Evolutionary conservation across 2,329 filamentous ascomycete species (phyloP), one percentile per base, ranked within the genome.

Genomic region (Aureobasidium musti): DNA sequence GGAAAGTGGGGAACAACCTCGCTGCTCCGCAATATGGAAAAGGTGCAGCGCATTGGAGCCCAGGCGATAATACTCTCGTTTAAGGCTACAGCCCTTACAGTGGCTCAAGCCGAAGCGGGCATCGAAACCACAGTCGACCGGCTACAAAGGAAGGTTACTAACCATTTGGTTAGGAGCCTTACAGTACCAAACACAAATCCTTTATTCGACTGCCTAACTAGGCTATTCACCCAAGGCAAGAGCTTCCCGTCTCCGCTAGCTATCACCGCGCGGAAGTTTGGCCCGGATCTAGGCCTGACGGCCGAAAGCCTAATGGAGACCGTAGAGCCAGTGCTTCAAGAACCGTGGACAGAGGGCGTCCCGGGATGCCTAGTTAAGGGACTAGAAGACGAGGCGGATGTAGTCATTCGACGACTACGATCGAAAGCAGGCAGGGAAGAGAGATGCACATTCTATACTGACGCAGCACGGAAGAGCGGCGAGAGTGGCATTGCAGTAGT

Each of bases 291-390:
- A 37, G 53, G 35, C 14, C 3, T 53, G 3, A 53, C 50, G 26
- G 50, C 50, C 28, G 28, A 53, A 6, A 53, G 50, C 50, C 54
- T 57, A 11, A 57, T 57, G n/a, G 54, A 57, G 19, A 57, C 54
- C 2, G 54, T 57, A 17, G 54, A 57, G 17, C 54, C 35, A 2
- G 54, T 57, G 6, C 19, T 57, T 21, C 17, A 57, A 21, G 54
- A 57, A 57, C 54, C 21, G 1, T 57, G 23, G 54, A 57, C 13
- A 21, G 54, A 57, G 17, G 54, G 54, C 35, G 43, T 57, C 14
- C 35, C 19, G 43, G 54, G 54, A 17, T 57, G n/a, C 39, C 28
- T 7, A 13, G 33, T 26, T 26, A 37, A 43, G 39, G 35, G 35
- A 3, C 5, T 57, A 28, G 54, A 57, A 26, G 54, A 43, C 8